Base-by-base conservation (phyloP, 2,329 filamentous ascomycete species). In the Pseudonectria buxi region DNA sequence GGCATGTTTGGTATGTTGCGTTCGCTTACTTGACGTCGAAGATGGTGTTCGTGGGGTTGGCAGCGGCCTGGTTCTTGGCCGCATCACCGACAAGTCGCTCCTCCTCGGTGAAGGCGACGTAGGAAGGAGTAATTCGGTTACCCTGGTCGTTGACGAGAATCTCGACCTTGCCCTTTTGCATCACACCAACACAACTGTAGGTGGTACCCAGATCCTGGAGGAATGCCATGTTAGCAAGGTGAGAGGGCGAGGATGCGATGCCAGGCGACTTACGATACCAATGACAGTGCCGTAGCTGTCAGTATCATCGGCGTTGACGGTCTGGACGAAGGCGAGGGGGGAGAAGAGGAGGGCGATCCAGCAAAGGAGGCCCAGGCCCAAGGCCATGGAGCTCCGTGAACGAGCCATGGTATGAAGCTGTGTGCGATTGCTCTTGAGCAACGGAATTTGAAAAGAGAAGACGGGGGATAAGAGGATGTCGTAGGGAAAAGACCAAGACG, bases 21-120 rank as follows among this genome's bases (percentile, higher is more conserved):
- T n/a, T n/a, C 33, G 71, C 82, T 76, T 67, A 88, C 85, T 90
- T 92, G 68, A 88, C 72, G 58, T 90, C 85, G 58, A 72, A 90
- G 60, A 90, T 76, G 35, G 85, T 90, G 58, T 81, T 78, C 52
- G 58, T 67, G 30, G 85, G 86, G 74, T 90, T 90, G 37, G 79
- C 67, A 45, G 85, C 81, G 59, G 85, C 88, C 74, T 94, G 88
- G 72, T 94, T 94, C 82, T 95, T 95, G 57, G 88, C 88, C 57
- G 92, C 87, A 67, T 98, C 92, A 76, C 92, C 92, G 53, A 98
- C 88, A 51, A 98, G 76, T 61, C 92, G 83, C 70, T 96, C 92
- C 47, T 95, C 88, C 56, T 96, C 89, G 65, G 88, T 96, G 67
- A 94, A 95, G 58, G 87, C 88, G 61, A 95, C 88, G 68, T 92